A percentile compares a stretch with the other conserved stretches of the same genome.
These are phyloP conservation scores for Penicillium bialowiezense DNA, from an alignment of 495 filamentous ascomycete species.

Conservation along the genomic window DNA sequence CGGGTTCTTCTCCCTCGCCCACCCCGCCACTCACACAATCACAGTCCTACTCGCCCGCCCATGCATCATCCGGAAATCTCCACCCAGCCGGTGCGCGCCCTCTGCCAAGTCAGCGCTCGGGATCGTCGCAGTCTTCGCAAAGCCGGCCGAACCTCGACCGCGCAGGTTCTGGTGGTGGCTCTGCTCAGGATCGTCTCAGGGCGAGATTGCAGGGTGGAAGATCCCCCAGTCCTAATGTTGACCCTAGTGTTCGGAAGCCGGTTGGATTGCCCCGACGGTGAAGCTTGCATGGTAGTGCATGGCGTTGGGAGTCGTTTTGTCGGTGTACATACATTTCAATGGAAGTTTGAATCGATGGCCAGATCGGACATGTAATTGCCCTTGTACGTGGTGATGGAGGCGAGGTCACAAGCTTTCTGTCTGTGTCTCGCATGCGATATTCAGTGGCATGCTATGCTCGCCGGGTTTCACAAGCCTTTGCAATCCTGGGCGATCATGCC, in stretches of 20 bases:
- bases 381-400: not conserved
- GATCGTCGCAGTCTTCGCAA: conserved; percentile 61
- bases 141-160: conserved; percentile 43
- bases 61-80: conserved; percentile 14
- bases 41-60: conserved; percentile 15
- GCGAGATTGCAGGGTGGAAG: conserved; percentile 59
- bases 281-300: conserved; percentile 23
- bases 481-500: too few species aligned
- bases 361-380: not conserved
- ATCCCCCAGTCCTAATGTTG: conserved; percentile 37
- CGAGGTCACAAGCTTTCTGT: too few species aligned
- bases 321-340: conserved; percentile 2
- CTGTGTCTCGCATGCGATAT: too few species aligned
- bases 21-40: conserved; percentile 12
- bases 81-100: conserved; percentile 52
- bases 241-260: conserved; percentile 38
- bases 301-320: conserved; percentile 18
- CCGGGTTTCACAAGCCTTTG: too few species aligned
- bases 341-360: not conserved
- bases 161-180: conserved; percentile 31
- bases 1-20: conserved; percentile 15
- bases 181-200: conserved; percentile 68
- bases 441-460: too few species aligned
- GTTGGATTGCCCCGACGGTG: conserved; percentile 24
- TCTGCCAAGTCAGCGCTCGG: conserved; percentile 66